Conservation (phyloP, 176 grass and related monocot genomes). For the Thalia dealbata region DNA sequence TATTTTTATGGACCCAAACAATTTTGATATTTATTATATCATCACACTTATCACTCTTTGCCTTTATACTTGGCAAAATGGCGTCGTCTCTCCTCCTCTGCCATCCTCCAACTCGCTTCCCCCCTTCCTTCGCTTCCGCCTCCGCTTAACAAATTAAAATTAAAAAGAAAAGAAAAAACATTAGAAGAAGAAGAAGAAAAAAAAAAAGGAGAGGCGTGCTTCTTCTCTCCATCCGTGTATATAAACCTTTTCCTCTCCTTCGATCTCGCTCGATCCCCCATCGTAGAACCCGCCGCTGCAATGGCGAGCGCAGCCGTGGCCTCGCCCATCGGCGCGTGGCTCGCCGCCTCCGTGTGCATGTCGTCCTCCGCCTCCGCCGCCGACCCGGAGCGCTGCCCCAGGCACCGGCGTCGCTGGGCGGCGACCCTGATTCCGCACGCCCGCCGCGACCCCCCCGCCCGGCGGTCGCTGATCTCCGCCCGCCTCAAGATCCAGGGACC, state of each 20-base stretch:
- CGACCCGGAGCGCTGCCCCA: background rate
- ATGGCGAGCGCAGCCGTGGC: constrained; percentile 8
- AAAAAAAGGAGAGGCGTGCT: too few species aligned
- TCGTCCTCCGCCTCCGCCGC: background rate
- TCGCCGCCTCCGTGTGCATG: background rate
- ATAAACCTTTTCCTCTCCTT: background rate
- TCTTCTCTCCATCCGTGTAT: too few species aligned
- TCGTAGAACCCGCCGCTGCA: background rate
- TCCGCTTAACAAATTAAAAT: too few species aligned
- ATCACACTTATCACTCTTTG: background rate
- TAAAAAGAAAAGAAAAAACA: too few species aligned
- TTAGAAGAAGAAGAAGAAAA: too few species aligned
- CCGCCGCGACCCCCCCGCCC: too few species aligned
- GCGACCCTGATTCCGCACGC: background rate
- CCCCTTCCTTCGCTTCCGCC: too few species aligned
- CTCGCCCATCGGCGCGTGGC: background rate
- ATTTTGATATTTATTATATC: too few species aligned
- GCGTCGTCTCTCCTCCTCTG: background rate
- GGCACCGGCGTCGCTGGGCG: background rate
- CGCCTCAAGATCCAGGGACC: constrained; percentile 4
- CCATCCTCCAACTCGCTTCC: background rate
- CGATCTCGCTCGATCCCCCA: background rate
- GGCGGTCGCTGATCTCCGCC: constrained; percentile 4
- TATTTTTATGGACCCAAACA: too few species aligned
- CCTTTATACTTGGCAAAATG: background rate